Conservation (phyloP, 345 rosid genomes). For the Salix purpurea region DNA sequence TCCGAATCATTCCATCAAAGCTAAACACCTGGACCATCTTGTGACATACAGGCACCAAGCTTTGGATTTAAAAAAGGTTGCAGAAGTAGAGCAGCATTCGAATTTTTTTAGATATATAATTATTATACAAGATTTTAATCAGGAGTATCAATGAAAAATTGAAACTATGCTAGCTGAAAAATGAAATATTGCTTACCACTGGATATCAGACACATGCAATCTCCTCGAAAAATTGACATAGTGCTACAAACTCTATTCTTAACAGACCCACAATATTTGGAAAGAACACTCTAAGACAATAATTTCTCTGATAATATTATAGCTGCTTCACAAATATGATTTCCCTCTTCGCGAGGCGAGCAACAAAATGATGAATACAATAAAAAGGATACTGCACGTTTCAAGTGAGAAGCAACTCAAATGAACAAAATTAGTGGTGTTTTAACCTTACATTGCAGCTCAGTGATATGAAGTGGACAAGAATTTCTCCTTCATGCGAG, state of each 20-base stretch:
- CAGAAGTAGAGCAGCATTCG: background rate
- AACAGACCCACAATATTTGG: background rate
- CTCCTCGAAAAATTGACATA: background rate
- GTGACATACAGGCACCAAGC: background rate
- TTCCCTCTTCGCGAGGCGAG: background rate
- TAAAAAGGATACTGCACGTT: too few species aligned
- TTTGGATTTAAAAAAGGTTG: background rate
- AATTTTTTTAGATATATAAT: background rate
- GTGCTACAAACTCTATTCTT: background rate
- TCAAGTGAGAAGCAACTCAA: background rate
- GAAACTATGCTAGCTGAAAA: background rate
- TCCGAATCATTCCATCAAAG: background rate
- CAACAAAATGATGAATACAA: background rate
- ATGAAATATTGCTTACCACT: background rate
- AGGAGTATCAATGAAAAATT: background rate
- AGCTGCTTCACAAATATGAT: slow-evolving; percentile 8
- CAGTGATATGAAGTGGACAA: slow-evolving; percentile 25
- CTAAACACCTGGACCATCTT: background rate
- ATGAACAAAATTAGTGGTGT: background rate
- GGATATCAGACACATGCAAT: background rate
- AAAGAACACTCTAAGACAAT: background rate
- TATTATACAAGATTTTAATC: background rate
- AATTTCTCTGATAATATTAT: background rate
- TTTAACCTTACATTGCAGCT: slow-evolving; percentile 11
- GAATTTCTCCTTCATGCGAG: slow-evolving; percentile 77